Conservation (phyloP, 805 yeast species). For the Pichia manshurica region DNA sequence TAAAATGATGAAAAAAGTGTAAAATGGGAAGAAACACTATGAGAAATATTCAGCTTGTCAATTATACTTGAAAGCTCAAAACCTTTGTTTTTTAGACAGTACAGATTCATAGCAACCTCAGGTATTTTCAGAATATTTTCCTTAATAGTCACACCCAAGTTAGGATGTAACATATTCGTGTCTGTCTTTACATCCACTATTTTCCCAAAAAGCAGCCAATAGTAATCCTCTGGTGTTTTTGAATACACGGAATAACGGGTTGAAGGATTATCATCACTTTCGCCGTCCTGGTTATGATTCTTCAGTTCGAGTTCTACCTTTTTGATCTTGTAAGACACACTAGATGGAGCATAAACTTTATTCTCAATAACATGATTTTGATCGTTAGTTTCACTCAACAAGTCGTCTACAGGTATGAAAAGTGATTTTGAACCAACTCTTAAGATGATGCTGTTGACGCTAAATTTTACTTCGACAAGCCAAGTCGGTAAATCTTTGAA, state of each 20-base stretch:
- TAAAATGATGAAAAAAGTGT: slow-evolving; percentile 40
- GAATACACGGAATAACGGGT: slow-evolving; percentile 5
- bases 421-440: slow-evolving; percentile 20
- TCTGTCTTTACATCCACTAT: not conserved
- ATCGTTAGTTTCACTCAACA: slow-evolving; percentile 9
- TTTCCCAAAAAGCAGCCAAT: slow-evolving; percentile 6
- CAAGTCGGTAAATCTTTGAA: slow-evolving; percentile 32
- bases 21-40: slow-evolving; percentile 41
- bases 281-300: not conserved
- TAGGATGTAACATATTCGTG: slow-evolving; percentile 5
- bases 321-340: not conserved
- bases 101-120: slow-evolving; percentile 2
- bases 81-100: slow-evolving; percentile 9
- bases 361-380: not conserved
- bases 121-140: slow-evolving; percentile 12
- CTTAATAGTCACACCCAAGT: not conserved
- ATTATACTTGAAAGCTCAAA: slow-evolving; percentile 5
- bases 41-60: slow-evolving; percentile 10
- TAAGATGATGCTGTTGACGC: slow-evolving; percentile 10
- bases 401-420: slow-evolving; percentile 14
- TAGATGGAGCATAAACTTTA: slow-evolving; percentile 9
- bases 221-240: slow-evolving; percentile 11
- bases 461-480: slow-evolving; percentile 27
- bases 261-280: slow-evolving; percentile 6
- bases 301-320: not conserved